Evolutionary conservation across 2,329 filamentous ascomycete species (phyloP).

Genomic region (Fusarium annulatum): DNA sequence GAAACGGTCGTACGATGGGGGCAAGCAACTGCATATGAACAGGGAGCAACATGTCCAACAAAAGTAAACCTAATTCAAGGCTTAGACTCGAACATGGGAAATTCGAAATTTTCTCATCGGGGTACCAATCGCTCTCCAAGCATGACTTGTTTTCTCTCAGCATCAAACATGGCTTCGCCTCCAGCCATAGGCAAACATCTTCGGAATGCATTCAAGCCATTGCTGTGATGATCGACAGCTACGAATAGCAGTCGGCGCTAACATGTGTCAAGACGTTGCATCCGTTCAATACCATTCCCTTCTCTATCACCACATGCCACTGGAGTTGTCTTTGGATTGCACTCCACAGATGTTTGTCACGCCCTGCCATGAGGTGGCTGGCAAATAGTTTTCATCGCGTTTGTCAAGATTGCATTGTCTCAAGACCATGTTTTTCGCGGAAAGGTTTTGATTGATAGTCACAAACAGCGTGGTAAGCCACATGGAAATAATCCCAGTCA

Average conservation of each 20-base stretch:
- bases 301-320: constrained; percentile 30
- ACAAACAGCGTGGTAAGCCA: constrained; percentile 24
- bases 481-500: constrained; percentile 27
- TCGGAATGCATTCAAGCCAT: constrained; percentile 5
- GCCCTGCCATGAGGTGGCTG: constrained; percentile 37
- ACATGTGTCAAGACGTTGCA: constrained; percentile 25
- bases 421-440: constrained; percentile 29
- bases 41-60: constrained; percentile 14
- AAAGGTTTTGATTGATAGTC: constrained; percentile 10
- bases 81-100: constrained; percentile 3
- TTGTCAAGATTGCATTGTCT: constrained; percentile 30
- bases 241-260: constrained; percentile 35
- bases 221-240: constrained; percentile 25
- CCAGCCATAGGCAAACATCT: not conserved
- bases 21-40: constrained; percentile 8
- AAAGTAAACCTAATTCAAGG: constrained; percentile 21
- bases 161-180: not conserved
- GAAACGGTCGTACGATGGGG: constrained; percentile 29
- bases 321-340: constrained; percentile 1
- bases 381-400: not conserved
- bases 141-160: constrained; percentile 31
- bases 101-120: not conserved
- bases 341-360: constrained; percentile 16
- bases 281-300: not conserved
- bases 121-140: constrained; percentile 10